Base-by-base conservation (phyloP, 129 eudicot species). In the Glebionis coronaria region DNA sequence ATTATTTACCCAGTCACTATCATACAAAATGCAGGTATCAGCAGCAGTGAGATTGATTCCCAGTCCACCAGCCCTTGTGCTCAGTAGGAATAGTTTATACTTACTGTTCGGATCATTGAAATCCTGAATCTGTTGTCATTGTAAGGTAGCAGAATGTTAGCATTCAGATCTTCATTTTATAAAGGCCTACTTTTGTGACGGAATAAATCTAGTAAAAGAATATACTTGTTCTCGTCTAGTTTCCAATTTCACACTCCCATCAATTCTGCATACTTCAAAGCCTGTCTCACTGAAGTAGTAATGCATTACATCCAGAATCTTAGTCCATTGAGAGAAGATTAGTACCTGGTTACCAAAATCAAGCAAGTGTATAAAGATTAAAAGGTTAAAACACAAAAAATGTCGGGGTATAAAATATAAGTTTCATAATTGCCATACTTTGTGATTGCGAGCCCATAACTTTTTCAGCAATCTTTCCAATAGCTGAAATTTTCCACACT, bases 11-110 rank as follows among this genome's bases (percentile, higher is more conserved):
- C 97, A 94, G 68, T 94, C 99, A 79, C 97, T 89, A 64, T 89
- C 99, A 28, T 94, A 94, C 54, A 94, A 71, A 18, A 94, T 94
- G 82, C 97, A 89, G 56, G 99, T 94, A 63, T 94, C 99, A 4
- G 99, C 99, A 58, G 97, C 68, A 38, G 99, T 94, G 49, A 94
- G 99, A 81, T 94, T 94, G 68, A 94, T 94, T 50, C 99, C 99
- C 28, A 94, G 81, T 40, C 99, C 99, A 74, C 99, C 99, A 67
- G 99, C 99, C 56, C 99, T 81, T 46, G 99, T 94, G 80, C 99
- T 94, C 60, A 94, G 87, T 65, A 94, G 80, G 68, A 94, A 94
- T 62, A 94, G 65, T 68, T 88, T 86, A 55, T 29, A 82, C 0
- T 75, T 20, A 44, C 97, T 89, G 45, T 84, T 63, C 44, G 77